phyloP scores from a whole-genome alignment of 257 asterid species.

The Fraxinus excelsior region DNA sequence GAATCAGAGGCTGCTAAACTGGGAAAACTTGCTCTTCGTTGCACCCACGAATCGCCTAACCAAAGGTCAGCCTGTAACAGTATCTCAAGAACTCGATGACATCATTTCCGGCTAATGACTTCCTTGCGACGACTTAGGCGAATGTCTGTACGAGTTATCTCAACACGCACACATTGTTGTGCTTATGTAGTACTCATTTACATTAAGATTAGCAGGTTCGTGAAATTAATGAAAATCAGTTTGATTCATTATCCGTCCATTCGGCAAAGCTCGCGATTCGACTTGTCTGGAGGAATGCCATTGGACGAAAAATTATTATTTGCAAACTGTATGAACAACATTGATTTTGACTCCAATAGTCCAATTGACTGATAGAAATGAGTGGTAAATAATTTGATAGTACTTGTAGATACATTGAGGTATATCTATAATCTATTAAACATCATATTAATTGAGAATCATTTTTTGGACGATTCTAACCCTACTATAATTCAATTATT shows the following conservation, averaged over 20 bases:
- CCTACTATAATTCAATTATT: too few relatives aligned
- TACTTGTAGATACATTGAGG: too few relatives aligned
- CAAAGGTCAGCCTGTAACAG: slow-evolving; percentile 61
- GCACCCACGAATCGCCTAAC: slow-evolving; percentile 72
- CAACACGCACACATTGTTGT: slow-evolving; percentile 36
- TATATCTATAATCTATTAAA: too few relatives aligned
- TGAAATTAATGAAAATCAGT: not conserved
- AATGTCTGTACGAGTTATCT: slow-evolving; percentile 21
- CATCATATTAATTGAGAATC: too few relatives aligned
- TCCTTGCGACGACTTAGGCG: slow-evolving; percentile 8
- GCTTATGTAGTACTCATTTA: slow-evolving; percentile 22
- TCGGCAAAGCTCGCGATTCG: not conserved
- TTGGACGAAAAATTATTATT: too few relatives aligned
- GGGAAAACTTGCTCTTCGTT: slow-evolving; percentile 75
- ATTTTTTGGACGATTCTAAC: too few relatives aligned
- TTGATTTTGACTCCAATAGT: too few relatives aligned
- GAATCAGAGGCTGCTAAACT: slow-evolving; percentile 81
- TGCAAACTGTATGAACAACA: too few relatives aligned
- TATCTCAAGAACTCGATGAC: slow-evolving; percentile 63
- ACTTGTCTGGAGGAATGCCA: not conserved
- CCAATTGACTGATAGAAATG: too few relatives aligned
- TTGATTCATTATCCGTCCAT: not conserved
- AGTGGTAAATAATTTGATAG: too few relatives aligned
- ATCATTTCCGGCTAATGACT: slow-evolving; percentile 33
- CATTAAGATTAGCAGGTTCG: slow-evolving; percentile 19